Evolutionary conservation across 1,139 yeast genomes (phyloP), one percentile per base, ranked within the genome.

Genomic region (Magnusiomyces ingens): DNA sequence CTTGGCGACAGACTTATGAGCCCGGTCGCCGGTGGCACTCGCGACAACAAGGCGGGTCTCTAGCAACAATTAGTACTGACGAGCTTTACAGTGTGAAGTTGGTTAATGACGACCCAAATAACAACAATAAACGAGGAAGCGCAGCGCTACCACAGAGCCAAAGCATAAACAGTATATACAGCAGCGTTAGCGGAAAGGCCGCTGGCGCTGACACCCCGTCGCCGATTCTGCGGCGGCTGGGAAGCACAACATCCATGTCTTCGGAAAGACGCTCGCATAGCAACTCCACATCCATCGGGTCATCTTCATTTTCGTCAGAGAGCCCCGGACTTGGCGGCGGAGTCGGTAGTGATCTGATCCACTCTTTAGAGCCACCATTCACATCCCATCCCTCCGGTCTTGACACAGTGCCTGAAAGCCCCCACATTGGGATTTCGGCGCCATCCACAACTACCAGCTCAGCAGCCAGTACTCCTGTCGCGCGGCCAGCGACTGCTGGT

Each of bases 1-100:
- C 96, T 5, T 89, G 98, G 97, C 76, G 96, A 66, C 76, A 75
- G 57, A 76, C 78, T 0, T 63, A 69, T 52, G 70, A 69, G 26
- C 67, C 76, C 3, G 73, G 67, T 46, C 65, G 64, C 40, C 59
- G 70, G 54, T 71, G 77, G 71, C 75, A 75, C 57, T 75, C 76
- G 48, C 77, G 85, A 61, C 81, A 79, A 50, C 85, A 94, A 18
- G 75, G 81, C 56, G 80, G 79, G 37, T 86, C 96, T 0, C 65
- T 86, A 59, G 91, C 93, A 38, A 89, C 96, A 0, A 93, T 90
- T 29, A 84, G 93, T 49, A 87, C 96, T 0, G 90, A 84, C 55
- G 94, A 89, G 67, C 75, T 90, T 48, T 78, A 89, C 64, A 85
- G 90, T 10, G 89, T 93, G 42, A 78, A 91, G 62, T 72, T 88